phyloP scores from a whole-genome alignment of 257 asterid species.

The Scutellaria galericulata region DNA sequence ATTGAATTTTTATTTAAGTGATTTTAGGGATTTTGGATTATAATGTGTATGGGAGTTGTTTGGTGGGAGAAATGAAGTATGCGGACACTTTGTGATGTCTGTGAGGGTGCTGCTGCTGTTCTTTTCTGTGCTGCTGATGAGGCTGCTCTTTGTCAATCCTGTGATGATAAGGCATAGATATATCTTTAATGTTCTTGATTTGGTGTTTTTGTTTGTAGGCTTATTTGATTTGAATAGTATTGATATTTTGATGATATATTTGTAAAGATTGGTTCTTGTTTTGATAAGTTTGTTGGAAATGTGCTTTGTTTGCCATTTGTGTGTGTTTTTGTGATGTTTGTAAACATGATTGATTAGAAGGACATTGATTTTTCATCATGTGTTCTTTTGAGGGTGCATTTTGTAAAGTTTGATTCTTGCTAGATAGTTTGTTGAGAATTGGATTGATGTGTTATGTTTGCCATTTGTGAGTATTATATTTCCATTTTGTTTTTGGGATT shows the following conservation, averaged over 20 bases:
- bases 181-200: constrained; percentile 1
- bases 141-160: constrained; percentile 70
- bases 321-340: not conserved
- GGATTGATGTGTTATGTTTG: not conserved
- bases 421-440: not conserved
- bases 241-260: not conserved
- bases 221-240: not conserved
- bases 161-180: constrained; percentile 63
- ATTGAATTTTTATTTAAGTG: not conserved
- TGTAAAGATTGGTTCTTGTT: not conserved
- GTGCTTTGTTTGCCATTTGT: not conserved
- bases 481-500: not conserved
- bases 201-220: not conserved
- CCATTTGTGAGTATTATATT: not conserved
- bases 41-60: constrained; percentile 28
- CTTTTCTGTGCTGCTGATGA: constrained; percentile 81
- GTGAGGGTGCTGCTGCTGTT: constrained; percentile 76
- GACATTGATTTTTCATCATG: constrained; percentile 4
- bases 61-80: constrained; percentile 53
- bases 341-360: not conserved
- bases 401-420: not conserved
- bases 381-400: not conserved
- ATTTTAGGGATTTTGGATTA: not conserved
- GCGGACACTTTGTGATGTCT: constrained; percentile 78
- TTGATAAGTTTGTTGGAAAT: not conserved